Conservation (phyloP, 345 rosid genomes). For the Barbarea vulgaris region DNA sequence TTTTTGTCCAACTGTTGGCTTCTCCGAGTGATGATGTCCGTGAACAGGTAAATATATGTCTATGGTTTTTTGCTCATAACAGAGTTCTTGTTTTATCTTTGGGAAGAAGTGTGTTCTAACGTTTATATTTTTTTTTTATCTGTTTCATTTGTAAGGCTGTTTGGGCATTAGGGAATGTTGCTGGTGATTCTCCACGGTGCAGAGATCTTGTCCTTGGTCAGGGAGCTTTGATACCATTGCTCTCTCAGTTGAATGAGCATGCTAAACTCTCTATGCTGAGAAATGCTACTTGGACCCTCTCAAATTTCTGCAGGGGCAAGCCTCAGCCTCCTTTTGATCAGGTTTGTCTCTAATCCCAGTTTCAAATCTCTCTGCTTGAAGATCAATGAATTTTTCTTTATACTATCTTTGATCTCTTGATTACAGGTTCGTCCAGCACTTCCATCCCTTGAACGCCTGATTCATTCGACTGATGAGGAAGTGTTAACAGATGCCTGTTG, state of each 20-base stretch:
- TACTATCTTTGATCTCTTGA: conserved; percentile 8
- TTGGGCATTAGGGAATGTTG: conserved; percentile 47
- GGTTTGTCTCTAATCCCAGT: conserved; percentile 39
- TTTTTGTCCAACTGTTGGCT: conserved; percentile 64
- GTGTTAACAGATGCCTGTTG: conserved; percentile 97
- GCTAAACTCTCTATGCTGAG: conserved; percentile 46
- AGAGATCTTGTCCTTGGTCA: conserved; percentile 43
- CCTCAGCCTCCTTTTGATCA: conserved; percentile 87
- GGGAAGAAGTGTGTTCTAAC: background rate
- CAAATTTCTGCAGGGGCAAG: conserved; percentile 76
- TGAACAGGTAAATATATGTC: conserved; percentile 68
- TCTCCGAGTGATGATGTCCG: conserved; percentile 85
- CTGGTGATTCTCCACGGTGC: conserved; percentile 47
- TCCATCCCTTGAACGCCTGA: conserved; percentile 79
- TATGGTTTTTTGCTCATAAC: background rate
- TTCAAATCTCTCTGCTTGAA: background rate
- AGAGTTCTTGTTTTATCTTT: background rate
- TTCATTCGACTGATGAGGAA: conserved; percentile 93
- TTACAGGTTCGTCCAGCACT: conserved; percentile 84
- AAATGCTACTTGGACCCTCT: conserved; percentile 47
- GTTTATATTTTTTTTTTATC: background rate
- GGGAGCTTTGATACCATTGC: conserved; percentile 42
- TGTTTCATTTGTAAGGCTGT: conserved; percentile 37
- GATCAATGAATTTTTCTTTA: background rate
- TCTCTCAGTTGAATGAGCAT: conserved; percentile 45